Conservation (phyloP, 768 basidiomycete genomes). For the Pulveroboletus sp. region DNA sequence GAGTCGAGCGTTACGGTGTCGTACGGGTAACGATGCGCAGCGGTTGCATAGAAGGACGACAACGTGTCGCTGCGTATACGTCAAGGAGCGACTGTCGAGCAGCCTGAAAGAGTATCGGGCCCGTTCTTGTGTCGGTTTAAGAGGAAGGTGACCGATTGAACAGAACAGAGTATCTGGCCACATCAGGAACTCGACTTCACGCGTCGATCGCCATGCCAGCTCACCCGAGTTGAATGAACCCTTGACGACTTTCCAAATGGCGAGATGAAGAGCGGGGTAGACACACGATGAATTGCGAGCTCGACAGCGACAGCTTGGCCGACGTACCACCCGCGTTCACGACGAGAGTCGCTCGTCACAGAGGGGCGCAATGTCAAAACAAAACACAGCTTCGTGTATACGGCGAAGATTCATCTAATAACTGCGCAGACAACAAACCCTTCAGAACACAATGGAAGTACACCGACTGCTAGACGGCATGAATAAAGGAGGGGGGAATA, state of each 20-base stretch:
- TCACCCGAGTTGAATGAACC: conserved; percentile 15
- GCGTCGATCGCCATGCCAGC: conserved; percentile 17
- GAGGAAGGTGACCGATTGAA: conserved; percentile 3
- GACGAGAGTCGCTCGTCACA: background rate
- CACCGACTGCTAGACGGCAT: conserved; percentile 1
- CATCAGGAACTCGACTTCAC: conserved; percentile 25
- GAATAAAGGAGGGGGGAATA: conserved; percentile 5
- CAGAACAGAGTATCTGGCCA: conserved; percentile 4
- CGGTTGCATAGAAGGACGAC: background rate
- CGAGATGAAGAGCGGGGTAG: conserved; percentile 6
- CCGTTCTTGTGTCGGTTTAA: conserved; percentile 10
- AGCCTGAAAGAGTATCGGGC: background rate
- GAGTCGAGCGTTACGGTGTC: background rate
- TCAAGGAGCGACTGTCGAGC: conserved; percentile 13
- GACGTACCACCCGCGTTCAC: background rate
- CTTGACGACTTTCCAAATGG: conserved; percentile 16
- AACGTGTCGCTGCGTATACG: conserved; percentile 23
- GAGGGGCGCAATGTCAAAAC: conserved; percentile 4
- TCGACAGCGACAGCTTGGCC: background rate
- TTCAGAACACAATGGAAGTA: conserved; percentile 8
- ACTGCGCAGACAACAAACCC: conserved; percentile 18
- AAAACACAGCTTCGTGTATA: conserved; percentile 10
- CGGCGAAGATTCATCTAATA: conserved; percentile 21
- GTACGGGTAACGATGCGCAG: background rate
- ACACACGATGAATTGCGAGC: background rate